These are phyloP conservation scores for Pythium periplocum DNA, from an alignment of 352 stramenopile species.

Conservation along the genomic window DNA sequence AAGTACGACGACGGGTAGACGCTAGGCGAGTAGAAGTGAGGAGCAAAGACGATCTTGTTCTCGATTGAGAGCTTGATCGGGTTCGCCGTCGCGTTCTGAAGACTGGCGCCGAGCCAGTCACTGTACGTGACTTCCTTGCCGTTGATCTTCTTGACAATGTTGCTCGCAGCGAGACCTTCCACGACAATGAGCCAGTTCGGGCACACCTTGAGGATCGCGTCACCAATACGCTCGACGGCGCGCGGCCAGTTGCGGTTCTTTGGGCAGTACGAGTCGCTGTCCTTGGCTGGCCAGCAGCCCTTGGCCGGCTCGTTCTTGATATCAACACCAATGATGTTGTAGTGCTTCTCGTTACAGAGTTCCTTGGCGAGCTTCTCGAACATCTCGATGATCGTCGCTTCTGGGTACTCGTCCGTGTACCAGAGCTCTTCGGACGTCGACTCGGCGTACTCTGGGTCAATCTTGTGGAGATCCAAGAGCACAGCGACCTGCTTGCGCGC, in stretches of 20 bases:
- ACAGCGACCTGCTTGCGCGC: slow-evolving; percentile 78
- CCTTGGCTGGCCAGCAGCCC: slow-evolving; percentile 62
- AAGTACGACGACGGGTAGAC: slow-evolving; percentile 76
- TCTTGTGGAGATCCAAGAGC: slow-evolving; percentile 82
- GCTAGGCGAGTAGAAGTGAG: slow-evolving; percentile 80
- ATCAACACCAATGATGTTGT: slow-evolving; percentile 83
- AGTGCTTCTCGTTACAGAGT: slow-evolving; percentile 69
- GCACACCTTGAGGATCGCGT: slow-evolving; percentile 58
- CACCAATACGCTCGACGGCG: slow-evolving; percentile 56
- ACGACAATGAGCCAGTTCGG: slow-evolving; percentile 77
- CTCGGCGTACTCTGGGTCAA: slow-evolving; percentile 66
- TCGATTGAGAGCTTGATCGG: slow-evolving; percentile 44
- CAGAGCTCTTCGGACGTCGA: slow-evolving; percentile 71
- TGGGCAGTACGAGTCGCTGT: slow-evolving; percentile 48
- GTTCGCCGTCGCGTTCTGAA: slow-evolving; percentile 71
- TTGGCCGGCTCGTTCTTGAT: slow-evolving; percentile 79
- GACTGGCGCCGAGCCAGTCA: slow-evolving; percentile 78
- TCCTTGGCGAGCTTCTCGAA: slow-evolving; percentile 61
- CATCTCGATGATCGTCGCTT: slow-evolving; percentile 55
- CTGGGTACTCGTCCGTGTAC: slow-evolving; percentile 56
- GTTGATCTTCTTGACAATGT: slow-evolving; percentile 41
- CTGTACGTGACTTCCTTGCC: slow-evolving; percentile 66
- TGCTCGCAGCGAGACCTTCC: slow-evolving; percentile 52
- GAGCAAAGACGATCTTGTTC: slow-evolving; percentile 77
- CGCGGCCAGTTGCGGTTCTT: slow-evolving; percentile 64